A percentile compares a stretch with the other conserved stretches of the same genome.
Evolutionary conservation across 768 basidiomycete species (phyloP).

Genomic region (Crassisporium funariophilum): DNA sequence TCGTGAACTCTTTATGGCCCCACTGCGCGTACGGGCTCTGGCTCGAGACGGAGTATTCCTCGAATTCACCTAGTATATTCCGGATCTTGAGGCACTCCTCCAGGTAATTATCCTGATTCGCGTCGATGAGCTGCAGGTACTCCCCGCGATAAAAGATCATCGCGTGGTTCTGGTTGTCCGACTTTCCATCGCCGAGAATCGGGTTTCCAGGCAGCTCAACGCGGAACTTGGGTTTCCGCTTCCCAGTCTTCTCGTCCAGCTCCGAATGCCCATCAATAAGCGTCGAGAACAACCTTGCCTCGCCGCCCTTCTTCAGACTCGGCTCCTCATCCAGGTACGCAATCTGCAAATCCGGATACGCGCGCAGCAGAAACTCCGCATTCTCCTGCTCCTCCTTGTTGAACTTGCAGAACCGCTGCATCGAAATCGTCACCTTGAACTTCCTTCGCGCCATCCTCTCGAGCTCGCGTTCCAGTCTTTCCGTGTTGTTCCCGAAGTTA

Average conservation of each 20-base stretch:
- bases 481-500: constrained; percentile 94
- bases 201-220: constrained; percentile 98
- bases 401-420: constrained; percentile 99
- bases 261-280: constrained; percentile 99
- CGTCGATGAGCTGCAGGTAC: constrained; percentile 98
- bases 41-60: constrained; percentile 87
- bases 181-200: constrained; percentile 98
- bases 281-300: constrained; percentile 87
- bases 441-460: constrained; percentile 97
- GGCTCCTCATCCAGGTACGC: constrained; percentile 98
- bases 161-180: constrained; percentile 99
- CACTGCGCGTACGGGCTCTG: constrained; percentile 96
- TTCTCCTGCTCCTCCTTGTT: constrained; percentile 99
- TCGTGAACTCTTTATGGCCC: constrained; percentile 91
- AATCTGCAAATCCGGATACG: constrained; percentile 98
- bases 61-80: constrained; percentile 96
- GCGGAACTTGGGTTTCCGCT: constrained; percentile 95
- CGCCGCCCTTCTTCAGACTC: constrained; percentile 83
- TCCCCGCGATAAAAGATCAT: constrained; percentile 99
- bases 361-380: constrained; percentile 95
- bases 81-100: constrained; percentile 99
- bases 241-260: constrained; percentile 83
- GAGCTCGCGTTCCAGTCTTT: constrained; percentile 91
- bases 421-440: constrained; percentile 97
- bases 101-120: constrained; percentile 99